Evolutionary conservation across 2,329 filamentous ascomycete species (phyloP).

Genomic region (Golovinomyces cichoracearum): DNA sequence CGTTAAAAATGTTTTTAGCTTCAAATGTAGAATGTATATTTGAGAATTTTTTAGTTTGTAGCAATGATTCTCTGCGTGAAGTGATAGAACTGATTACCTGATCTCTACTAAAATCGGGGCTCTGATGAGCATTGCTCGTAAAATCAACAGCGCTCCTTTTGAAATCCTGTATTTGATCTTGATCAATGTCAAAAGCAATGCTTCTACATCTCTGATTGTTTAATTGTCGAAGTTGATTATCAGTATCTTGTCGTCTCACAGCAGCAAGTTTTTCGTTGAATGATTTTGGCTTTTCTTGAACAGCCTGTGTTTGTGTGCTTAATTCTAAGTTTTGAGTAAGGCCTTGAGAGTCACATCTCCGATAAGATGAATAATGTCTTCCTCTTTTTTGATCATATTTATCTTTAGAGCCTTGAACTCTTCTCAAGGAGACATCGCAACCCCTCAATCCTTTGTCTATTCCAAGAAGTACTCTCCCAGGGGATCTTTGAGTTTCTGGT

Average conservation of each 20-base stretch:
- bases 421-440: slow-evolving; percentile 59
- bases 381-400: slow-evolving; percentile 7
- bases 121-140: slow-evolving; percentile 22
- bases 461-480: slow-evolving; percentile 53
- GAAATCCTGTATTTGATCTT: slow-evolving; percentile 32
- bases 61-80: slow-evolving; percentile 14
- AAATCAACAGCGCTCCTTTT: slow-evolving; percentile 31
- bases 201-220: slow-evolving; percentile 28
- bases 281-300: slow-evolving; percentile 21
- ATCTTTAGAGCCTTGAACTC: slow-evolving; percentile 28
- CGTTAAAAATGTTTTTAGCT: slow-evolving; percentile 5
- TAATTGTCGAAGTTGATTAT: slow-evolving; percentile 24
- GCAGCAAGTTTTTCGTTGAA: slow-evolving; percentile 75
- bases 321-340: slow-evolving; percentile 15
- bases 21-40: slow-evolving; percentile 8
- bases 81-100: slow-evolving; percentile 24
- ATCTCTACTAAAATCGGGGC: slow-evolving; percentile 33
- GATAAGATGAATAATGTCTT: neutral
- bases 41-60: slow-evolving; percentile 18
- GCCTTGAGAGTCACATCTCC: slow-evolving; percentile 9
- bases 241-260: slow-evolving; percentile 30
- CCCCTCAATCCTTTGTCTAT: slow-evolving; percentile 72
- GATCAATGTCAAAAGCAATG: slow-evolving; percentile 29
- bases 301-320: slow-evolving; percentile 8
- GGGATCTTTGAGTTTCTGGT: slow-evolving; percentile 37